Evolutionary conservation across 75 land plant species (phyloP).

Genomic region (Pinus tabuliformis): DNA sequence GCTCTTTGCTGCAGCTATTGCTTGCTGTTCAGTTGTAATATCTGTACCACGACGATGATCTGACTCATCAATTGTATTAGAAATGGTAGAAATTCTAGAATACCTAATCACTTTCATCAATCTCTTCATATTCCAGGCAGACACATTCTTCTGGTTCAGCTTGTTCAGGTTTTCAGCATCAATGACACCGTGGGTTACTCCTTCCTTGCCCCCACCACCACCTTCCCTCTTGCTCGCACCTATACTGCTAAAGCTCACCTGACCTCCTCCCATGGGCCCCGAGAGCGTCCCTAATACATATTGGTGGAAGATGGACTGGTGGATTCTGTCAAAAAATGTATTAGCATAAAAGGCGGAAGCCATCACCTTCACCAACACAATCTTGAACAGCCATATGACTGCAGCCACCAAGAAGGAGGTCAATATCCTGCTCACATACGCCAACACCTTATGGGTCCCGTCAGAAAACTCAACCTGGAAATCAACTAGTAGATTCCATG

Average conservation of each 20-base stretch:
- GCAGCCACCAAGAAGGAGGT: slow-evolving; percentile 52
- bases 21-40: slow-evolving; percentile 79
- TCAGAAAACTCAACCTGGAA: slow-evolving; percentile 28
- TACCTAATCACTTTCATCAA: slow-evolving; percentile 57
- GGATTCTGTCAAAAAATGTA: slow-evolving; percentile 81
- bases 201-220: slow-evolving; percentile 20
- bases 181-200: slow-evolving; percentile 24
- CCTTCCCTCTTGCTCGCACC: not conserved
- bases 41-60: slow-evolving; percentile 50
- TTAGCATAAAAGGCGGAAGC: slow-evolving; percentile 79
- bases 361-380: slow-evolving; percentile 61
- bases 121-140: slow-evolving; percentile 91
- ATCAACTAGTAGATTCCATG: slow-evolving; percentile 59
- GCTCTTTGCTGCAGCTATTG: slow-evolving; percentile 61
- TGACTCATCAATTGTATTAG: slow-evolving; percentile 53
- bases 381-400: slow-evolving; percentile 62
- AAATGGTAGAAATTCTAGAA: slow-evolving; percentile 63
- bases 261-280: not conserved
- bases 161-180: slow-evolving; percentile 67
- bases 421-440: slow-evolving; percentile 53
- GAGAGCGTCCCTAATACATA: slow-evolving; percentile 69
- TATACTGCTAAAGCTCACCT: slow-evolving; percentile 4
- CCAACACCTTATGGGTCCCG: slow-evolving; percentile 26
- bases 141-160: slow-evolving; percentile 71
- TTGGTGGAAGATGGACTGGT: slow-evolving; percentile 77